These are phyloP conservation scores for Halophytophthora batemanensis DNA, from an alignment of 352 stramenopile species.

Conservation along the genomic window DNA sequence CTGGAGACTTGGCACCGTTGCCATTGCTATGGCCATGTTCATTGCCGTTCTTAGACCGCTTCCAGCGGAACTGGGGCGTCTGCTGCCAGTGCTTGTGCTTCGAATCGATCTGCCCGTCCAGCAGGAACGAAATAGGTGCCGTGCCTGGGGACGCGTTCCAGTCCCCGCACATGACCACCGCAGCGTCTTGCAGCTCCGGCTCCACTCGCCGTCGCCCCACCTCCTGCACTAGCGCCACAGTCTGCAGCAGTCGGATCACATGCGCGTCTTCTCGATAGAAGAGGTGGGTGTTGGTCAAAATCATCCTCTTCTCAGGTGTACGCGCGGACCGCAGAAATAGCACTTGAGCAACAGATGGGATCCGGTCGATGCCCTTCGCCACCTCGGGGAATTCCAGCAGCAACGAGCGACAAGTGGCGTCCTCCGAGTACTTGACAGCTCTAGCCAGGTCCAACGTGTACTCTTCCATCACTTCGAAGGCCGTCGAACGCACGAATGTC, in stretches of 20 bases:
- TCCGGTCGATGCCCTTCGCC: conserved; percentile 37
- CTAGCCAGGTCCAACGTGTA: conserved; percentile 36
- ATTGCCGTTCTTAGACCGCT: conserved; percentile 8
- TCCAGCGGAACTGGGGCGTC: conserved; percentile 50
- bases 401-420: conserved; percentile 30
- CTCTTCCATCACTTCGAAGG: conserved; percentile 52
- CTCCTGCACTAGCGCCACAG: conserved; percentile 35
- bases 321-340: conserved; percentile 36
- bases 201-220: conserved; percentile 27
- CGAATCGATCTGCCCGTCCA: conserved; percentile 42
- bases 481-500: conserved; percentile 35
- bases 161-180: conserved; percentile 64
- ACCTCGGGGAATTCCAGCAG: conserved; percentile 61
- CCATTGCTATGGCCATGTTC: background rate
- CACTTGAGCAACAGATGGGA: conserved; percentile 68
- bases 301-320: conserved; percentile 18
- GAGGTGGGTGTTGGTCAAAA: conserved; percentile 74
- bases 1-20: background rate
- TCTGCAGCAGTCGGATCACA: conserved; percentile 64
- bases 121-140: conserved; percentile 43
- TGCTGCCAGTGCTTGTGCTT: conserved; percentile 54
- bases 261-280: conserved; percentile 75
- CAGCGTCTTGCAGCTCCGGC: conserved; percentile 18
- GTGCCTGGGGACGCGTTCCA: conserved; percentile 59
- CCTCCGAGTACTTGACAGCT: conserved; percentile 31